A percentile compares a stretch with the other conserved stretches of the same genome.
Evolutionary conservation across 2,329 filamentous ascomycete genomes (phyloP).

Genomic region (Fusarium pilosicola): DNA sequence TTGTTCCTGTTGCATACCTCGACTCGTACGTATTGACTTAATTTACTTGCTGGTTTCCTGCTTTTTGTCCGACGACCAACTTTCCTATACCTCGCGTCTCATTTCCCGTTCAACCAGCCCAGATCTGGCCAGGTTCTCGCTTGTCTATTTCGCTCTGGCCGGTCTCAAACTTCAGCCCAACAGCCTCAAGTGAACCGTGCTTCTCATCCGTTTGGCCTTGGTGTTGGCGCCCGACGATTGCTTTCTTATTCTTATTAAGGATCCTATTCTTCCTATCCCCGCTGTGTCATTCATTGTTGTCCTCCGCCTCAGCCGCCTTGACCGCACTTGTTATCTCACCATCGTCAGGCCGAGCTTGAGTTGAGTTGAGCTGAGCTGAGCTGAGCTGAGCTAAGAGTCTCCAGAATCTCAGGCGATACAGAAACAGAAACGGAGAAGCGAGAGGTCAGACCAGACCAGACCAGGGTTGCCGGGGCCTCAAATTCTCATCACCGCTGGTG

Average conservation of each 20-base stretch:
- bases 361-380: conserved; percentile 9
- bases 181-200: conserved; percentile 32
- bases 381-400: conserved; percentile 6
- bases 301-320: conserved; percentile 20
- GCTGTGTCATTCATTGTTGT: conserved; percentile 7
- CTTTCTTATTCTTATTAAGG: conserved; percentile 6
- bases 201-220: conserved; percentile 11
- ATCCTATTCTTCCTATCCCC: neutral
- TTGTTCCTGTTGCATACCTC: conserved; percentile 5
- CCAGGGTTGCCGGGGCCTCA: conserved; percentile 21
- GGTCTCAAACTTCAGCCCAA: conserved; percentile 44
- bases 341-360: neutral
- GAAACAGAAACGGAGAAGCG: conserved; percentile 17
- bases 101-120: conserved; percentile 6
- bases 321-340: neutral
- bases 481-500: conserved; percentile 13
- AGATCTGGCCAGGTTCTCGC: neutral
- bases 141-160: conserved; percentile 34
- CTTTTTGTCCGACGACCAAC: neutral
- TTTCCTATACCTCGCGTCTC: neutral
- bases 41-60: conserved; percentile 8
- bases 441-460: conserved; percentile 20
- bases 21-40: conserved; percentile 6
- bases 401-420: neutral
- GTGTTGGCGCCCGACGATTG: conserved; percentile 3